These are phyloP conservation scores for Rhizopus arrhizus DNA, from an alignment of 371 early-diverging fungal species.

Conservation along the genomic window DNA sequence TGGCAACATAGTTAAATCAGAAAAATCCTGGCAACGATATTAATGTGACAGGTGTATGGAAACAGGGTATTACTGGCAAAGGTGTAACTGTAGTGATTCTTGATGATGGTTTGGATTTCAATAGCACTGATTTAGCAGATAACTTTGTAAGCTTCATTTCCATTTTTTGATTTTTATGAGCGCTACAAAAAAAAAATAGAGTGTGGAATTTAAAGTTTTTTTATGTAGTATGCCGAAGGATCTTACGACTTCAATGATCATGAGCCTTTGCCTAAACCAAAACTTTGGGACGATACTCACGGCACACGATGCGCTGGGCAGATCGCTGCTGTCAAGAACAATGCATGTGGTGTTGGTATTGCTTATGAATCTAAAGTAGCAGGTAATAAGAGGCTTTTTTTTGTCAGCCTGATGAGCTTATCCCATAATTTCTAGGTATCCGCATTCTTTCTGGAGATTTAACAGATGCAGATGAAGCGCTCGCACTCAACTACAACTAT, in stretches of 20 bases:
- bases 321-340: constrained; percentile 88
- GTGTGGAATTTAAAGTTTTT: neutral
- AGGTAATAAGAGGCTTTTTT: constrained; percentile 45
- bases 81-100: constrained; percentile 86
- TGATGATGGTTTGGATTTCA: constrained; percentile 93
- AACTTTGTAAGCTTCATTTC: constrained; percentile 75
- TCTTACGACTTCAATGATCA: constrained; percentile 94
- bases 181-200: neutral
- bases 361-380: constrained; percentile 88
- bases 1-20: too few relatives aligned
- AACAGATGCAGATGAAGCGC: constrained; percentile 89
- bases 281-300: constrained; percentile 81
- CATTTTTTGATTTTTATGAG: neutral
- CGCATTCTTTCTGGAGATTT: constrained; percentile 89
- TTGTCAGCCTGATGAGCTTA: neutral
- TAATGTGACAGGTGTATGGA: constrained; percentile 93
- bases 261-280: constrained; percentile 75
- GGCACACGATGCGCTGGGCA: constrained; percentile 98
- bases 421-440: constrained; percentile 55
- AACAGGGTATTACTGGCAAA: constrained; percentile 85
- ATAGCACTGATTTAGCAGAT: constrained; percentile 78
- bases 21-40: constrained; percentile 73
- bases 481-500: constrained; percentile 83
- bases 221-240: constrained; percentile 70
- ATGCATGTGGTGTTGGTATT: constrained; percentile 95